Conservation (phyloP, 805 yeast species). For the Kluyveromyces dobzhanskii region DNA sequence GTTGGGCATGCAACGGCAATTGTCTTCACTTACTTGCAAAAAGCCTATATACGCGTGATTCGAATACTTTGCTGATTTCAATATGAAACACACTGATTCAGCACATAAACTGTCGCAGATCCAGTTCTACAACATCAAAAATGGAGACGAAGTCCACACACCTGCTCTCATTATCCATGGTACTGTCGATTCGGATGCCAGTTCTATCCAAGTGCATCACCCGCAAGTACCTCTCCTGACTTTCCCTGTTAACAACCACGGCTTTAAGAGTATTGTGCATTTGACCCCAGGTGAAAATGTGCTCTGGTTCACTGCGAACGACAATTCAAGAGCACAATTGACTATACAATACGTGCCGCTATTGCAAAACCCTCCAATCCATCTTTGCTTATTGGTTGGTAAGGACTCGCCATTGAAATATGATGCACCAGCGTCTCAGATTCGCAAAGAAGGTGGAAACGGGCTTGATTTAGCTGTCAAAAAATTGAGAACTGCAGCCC, state of each 20-base stretch:
- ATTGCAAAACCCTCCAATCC: slow-evolving; percentile 64
- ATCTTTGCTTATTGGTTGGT: slow-evolving; percentile 68
- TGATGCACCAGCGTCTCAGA: slow-evolving; percentile 54
- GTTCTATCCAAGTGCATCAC: slow-evolving; percentile 37
- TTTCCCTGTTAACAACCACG: slow-evolving; percentile 59
- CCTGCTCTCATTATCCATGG: slow-evolving; percentile 48
- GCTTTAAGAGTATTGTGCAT: slow-evolving; percentile 69
- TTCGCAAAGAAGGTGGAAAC: slow-evolving; percentile 46
- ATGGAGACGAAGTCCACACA: slow-evolving; percentile 33
- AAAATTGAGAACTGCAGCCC: slow-evolving; percentile 72
- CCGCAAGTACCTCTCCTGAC: slow-evolving; percentile 50
- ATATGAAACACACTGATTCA: too few species aligned
- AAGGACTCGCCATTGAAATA: slow-evolving; percentile 62
- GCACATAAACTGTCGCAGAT: slow-evolving; percentile 9
- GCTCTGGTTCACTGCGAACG: slow-evolving; percentile 38
- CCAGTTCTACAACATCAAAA: slow-evolving; percentile 28
- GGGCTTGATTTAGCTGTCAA: slow-evolving; percentile 59
- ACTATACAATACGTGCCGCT: slow-evolving; percentile 46
- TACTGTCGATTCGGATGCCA: slow-evolving; percentile 22
- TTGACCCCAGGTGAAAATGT: slow-evolving; percentile 62
- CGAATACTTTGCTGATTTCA: too few species aligned
- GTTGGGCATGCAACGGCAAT: too few species aligned
- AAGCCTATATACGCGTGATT: too few species aligned
- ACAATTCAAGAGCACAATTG: slow-evolving; percentile 28
- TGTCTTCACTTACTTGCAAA: too few species aligned